Base-by-base conservation (phyloP, 2,329 filamentous ascomycete species). In the Aspergillus ruber region DNA sequence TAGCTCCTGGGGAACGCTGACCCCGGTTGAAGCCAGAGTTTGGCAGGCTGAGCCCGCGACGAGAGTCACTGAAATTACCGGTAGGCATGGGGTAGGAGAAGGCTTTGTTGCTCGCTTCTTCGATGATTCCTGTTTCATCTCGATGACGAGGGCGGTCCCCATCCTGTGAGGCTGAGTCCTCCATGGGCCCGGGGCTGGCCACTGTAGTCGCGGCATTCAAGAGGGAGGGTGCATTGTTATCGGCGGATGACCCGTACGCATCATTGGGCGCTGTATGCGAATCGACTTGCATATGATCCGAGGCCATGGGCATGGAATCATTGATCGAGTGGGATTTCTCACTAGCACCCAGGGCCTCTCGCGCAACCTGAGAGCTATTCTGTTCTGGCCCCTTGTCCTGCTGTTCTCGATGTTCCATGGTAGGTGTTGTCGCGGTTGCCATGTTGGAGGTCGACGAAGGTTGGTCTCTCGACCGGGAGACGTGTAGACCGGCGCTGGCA, bases 1-100 rank as follows among this genome's bases (percentile, higher is more conserved):
- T 96, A 45, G 81, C 78, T 21, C 84, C 84, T 0, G 86, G 84
- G 5, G 89, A 88, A 58, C 82, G 81, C 42, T 83, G 82, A 46
- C 74, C 76, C 61, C 79, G 75, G 45, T 74, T 72, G 46, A 77
- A 79, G 38, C 77, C 79, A 13, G 78, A 72, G 53, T 74, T 69
- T 35, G 79, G 79, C 49, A 81, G 65, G 59, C 80, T 84, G 68
- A 82, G 77, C 47, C 80, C 79, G 54, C 81, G 74, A 45, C 75
- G 70, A 9, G 77, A 73, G 48, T 79, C 77, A 46, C 71, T 73
- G 38, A 77, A 53, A 27, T 68, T 54, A 58, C 68, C 57, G 66
- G 74, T 69, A n/a, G 80, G 80, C 45, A 80, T 78, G 6, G 81
- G 81, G 62, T 82, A 84, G n/a, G 81, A 83, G 56, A 81, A 80